Percentiles rank a stretch among this genome's conserved stretches.
Evolutionary conservation across 495 filamentous ascomycete species (phyloP).

Genomic region (Daldinia concentrica): DNA sequence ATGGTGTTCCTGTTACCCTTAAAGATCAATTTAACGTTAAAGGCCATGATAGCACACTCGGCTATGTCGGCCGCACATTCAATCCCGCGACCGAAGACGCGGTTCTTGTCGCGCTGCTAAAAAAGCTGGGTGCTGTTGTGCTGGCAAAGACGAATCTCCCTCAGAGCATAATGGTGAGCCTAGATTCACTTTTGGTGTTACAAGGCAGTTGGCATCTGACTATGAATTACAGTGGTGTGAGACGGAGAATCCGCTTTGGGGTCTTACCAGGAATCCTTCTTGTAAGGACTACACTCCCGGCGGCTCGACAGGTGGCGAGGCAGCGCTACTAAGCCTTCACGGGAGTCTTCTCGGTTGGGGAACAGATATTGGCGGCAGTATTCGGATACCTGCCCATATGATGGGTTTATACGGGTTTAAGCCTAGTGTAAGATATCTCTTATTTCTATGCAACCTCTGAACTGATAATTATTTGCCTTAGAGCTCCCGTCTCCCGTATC

Average conservation of each 20-base stretch:
- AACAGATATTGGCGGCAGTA: slow-evolving; percentile 84
- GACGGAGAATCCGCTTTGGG: slow-evolving; percentile 82
- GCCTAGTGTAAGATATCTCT: slow-evolving; percentile 64
- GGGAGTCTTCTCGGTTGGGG: slow-evolving; percentile 82
- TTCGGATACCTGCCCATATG: slow-evolving; percentile 82
- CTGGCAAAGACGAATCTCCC: slow-evolving; percentile 88
- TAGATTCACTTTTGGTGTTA: background rate
- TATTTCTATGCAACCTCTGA: background rate
- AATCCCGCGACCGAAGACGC: slow-evolving; percentile 68
- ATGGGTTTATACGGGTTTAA: slow-evolving; percentile 83
- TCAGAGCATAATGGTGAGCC: slow-evolving; percentile 78
- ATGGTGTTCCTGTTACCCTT: slow-evolving; percentile 79
- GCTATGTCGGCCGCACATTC: slow-evolving; percentile 71
- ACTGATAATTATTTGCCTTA: slow-evolving; percentile 8
- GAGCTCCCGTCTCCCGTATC: slow-evolving; percentile 63
- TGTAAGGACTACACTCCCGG: slow-evolving; percentile 79
- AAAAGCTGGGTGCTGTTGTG: slow-evolving; percentile 81
- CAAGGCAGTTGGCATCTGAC: slow-evolving; percentile 8
- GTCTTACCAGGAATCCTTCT: slow-evolving; percentile 76
- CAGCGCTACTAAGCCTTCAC: slow-evolving; percentile 76
- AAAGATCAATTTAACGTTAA: slow-evolving; percentile 81
- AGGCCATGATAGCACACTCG: slow-evolving; percentile 79
- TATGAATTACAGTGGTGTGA: slow-evolving; percentile 64
- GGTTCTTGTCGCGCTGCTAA: slow-evolving; percentile 71
- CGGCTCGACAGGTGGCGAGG: slow-evolving; percentile 83